Evolutionary conservation across 164 flowering plant species (phyloP), one percentile per base, ranked within the genome.

Genomic region (Vitis riparia): DNA sequence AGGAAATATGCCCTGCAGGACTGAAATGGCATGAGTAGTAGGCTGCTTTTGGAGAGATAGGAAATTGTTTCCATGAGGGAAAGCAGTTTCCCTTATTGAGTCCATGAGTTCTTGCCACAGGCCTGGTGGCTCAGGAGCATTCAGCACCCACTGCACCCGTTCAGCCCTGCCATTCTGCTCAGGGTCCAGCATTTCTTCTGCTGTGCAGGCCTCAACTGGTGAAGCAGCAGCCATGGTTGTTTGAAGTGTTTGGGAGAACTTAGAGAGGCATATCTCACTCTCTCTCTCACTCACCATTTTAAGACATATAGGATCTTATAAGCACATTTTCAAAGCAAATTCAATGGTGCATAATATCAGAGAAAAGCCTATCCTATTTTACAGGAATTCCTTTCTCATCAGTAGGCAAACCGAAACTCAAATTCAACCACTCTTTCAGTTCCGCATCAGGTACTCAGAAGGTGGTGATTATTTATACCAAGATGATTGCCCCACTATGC

Each of bases 211-310:
- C 4, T 47, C 74, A 32, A 32, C 27, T 65, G 63, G 27, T 17
- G 57, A 47, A 29, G 73, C 49, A 29, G 73, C 49, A 66, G 71
- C 63, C 77, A 63, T 77, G 27, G 61, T 52, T 64, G 27, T 59
- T 77, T 81, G 84, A 81, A 81, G 84, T 81, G 82, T 76, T 81
- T 81, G 84, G 84, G 84, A 76, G 84, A 81, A 81, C 84, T 55
- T 64, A 49, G 67, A 51, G 59, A 64, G 59, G 3, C 27, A 50
- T 10, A 15, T n/a, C 44, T 37, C 50, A 13, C 62, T 65, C 68
- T 71, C 51, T 48, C 55, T 32, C 9, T 27, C 8, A 8, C 52
- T 19, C 50, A 32, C 44, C 44, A 37, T 37, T 37, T 32, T 37
- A 3, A 3, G 44, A 37, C 7, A 3, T 53, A 53, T 53, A 53